Percentiles rank a stretch among this genome's conserved stretches.
Evolutionary conservation across 495 filamentous ascomycete genomes (phyloP).

Genomic region (Peziza echinospora): DNA sequence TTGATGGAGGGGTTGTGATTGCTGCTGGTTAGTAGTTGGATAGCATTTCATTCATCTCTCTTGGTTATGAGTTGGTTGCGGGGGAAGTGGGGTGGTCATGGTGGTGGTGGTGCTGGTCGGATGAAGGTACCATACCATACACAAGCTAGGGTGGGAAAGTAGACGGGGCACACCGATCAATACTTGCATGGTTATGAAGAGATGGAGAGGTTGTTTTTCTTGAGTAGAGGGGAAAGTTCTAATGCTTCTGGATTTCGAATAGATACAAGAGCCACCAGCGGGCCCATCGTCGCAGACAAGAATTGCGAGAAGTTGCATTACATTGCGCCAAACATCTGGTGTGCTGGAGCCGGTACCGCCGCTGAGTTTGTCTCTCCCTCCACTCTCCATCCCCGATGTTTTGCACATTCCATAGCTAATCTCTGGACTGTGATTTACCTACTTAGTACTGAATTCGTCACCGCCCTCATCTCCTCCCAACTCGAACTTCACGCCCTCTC

Average conservation of each 20-base stretch:
- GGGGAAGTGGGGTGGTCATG: neutral
- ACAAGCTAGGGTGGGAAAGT: conserved; percentile 34
- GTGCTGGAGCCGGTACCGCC: conserved; percentile 85
- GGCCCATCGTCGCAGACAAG: conserved; percentile 98
- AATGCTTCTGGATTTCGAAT: conserved; percentile 29
- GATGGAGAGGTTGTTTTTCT: too few relatives aligned
- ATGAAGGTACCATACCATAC: too few relatives aligned
- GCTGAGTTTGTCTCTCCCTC: conserved; percentile 92
- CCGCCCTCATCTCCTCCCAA: conserved; percentile 91
- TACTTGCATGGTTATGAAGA: too few relatives aligned
- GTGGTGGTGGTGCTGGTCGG: neutral
- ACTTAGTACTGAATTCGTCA: conserved; percentile 95
- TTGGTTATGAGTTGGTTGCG: conserved; percentile 4
- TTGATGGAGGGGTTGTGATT: conserved; percentile 67
- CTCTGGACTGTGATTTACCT: neutral
- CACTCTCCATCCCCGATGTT: conserved; percentile 82
- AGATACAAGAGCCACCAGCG: conserved; percentile 93
- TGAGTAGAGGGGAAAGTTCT: too few relatives aligned
- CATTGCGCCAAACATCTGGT: conserved; percentile 98
- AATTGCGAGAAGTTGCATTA: conserved; percentile 99
- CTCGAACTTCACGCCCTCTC: conserved; percentile 90
- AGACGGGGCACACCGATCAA: too few relatives aligned
- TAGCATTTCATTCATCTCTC: neutral
- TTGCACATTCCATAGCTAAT: conserved; percentile 39
- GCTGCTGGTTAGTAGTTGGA: conserved; percentile 33